A percentile compares a stretch with the other conserved stretches of the same genome.
phyloP scores from a whole-genome alignment of 129 eudicot species.

The Pulicaria dysenterica region DNA sequence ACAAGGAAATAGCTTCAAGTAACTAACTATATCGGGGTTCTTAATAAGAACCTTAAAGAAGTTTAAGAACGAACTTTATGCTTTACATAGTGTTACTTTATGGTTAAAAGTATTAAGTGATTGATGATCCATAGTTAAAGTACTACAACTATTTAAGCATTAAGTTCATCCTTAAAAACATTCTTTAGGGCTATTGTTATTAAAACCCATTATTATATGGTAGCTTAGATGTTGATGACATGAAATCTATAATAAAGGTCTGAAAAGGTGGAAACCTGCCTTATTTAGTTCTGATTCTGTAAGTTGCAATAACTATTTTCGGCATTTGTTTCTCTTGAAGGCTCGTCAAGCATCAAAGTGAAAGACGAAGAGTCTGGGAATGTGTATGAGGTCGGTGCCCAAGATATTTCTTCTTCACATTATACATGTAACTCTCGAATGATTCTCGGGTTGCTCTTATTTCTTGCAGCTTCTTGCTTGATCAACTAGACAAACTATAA shows the following conservation, averaged over 20 bases:
- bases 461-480: constrained; percentile 18
- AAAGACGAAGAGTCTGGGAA: constrained; percentile 65
- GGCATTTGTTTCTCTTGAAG: constrained; percentile 35
- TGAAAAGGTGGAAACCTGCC: too few species aligned
- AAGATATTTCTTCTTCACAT: constrained; percentile 50
- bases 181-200: too few species aligned
- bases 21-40: too few species aligned
- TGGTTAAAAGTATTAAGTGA: too few species aligned
- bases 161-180: too few species aligned
- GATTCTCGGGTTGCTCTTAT: constrained; percentile 18
- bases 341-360: constrained; percentile 77
- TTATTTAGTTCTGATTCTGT: background rate
- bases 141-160: too few species aligned
- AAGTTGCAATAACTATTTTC: background rate
- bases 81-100: too few species aligned
- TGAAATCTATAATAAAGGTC: background rate
- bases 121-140: too few species aligned
- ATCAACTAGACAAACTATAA: background rate
- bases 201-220: too few species aligned
- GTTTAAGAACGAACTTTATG: too few species aligned
- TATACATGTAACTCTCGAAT: constrained; percentile 8
- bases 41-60: background rate
- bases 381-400: constrained; percentile 54
- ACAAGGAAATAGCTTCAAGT: background rate
- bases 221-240: background rate